phyloP scores from a whole-genome alignment of 1,139 yeast genomes.

The Suhomyces anneliseae region DNA sequence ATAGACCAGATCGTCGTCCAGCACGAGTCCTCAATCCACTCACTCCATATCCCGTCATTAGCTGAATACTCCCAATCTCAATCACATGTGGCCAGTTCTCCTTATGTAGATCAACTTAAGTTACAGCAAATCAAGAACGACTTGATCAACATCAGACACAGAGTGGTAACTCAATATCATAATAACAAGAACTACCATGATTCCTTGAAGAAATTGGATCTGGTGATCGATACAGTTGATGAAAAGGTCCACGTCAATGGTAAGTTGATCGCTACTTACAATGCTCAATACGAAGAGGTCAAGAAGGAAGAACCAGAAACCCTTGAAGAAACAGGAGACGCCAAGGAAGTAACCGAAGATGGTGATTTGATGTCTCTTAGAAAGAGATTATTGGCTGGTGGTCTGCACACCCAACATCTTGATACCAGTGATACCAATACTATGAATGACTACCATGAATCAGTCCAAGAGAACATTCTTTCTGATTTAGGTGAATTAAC shows the following conservation, averaged over 20 bases:
- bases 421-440: conserved; percentile 13
- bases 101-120: conserved; percentile 25
- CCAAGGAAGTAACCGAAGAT: conserved; percentile 9
- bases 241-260: conserved; percentile 25
- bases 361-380: conserved; percentile 26
- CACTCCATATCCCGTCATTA: conserved; percentile 17
- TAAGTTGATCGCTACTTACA: conserved; percentile 17
- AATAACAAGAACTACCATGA: conserved; percentile 14
- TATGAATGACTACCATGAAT: conserved; percentile 41
- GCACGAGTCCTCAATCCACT: conserved; percentile 15
- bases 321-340: conserved; percentile 2
- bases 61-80: conserved; percentile 3
- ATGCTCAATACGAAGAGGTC: conserved; percentile 6
- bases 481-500: conserved; percentile 41
- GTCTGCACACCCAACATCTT: conserved; percentile 17
- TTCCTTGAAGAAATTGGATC: conserved; percentile 12
- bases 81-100: conserved; percentile 16
- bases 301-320: conserved; percentile 1
- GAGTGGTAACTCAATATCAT: conserved; percentile 8
- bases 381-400: conserved; percentile 29
- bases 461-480: conserved; percentile 43
- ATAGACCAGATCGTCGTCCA: conserved; percentile 9
- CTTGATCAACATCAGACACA: conserved; percentile 6
- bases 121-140: conserved; percentile 19
- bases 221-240: conserved; percentile 19